Evolutionary conservation across 2,329 filamentous ascomycete genomes (phyloP).

Genomic region (Alternaria incomplexa): DNA sequence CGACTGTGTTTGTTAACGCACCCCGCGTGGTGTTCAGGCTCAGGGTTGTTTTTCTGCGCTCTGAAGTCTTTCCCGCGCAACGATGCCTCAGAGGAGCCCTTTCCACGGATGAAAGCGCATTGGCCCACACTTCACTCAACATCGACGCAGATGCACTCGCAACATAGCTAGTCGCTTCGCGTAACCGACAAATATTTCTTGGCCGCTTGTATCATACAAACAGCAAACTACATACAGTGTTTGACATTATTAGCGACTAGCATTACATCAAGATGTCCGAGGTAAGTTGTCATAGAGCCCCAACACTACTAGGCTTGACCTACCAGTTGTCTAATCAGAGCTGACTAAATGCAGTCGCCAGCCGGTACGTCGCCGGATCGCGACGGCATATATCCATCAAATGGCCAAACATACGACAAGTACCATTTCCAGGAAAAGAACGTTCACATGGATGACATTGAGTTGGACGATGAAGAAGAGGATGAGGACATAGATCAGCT

Average conservation of each 20-base stretch:
- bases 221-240: background rate
- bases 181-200: background rate
- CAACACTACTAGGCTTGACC: background rate
- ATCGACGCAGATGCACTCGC: background rate
- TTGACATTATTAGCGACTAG: background rate
- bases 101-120: conserved; percentile 8
- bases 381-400: conserved; percentile 6
- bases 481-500: conserved; percentile 85
- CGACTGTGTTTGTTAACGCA: background rate
- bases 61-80: conserved; percentile 1
- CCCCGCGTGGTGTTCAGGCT: background rate
- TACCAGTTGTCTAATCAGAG: background rate
- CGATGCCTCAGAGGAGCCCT: conserved; percentile 3
- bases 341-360: conserved; percentile 3
- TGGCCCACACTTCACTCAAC: background rate
- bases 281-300: background rate
- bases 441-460: conserved; percentile 2
- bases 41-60: conserved; percentile 2
- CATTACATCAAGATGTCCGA: conserved; percentile 8
- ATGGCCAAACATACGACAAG: conserved; percentile 12
- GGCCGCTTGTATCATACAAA: background rate
- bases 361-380: conserved; percentile 9
- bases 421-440: conserved; percentile 12
- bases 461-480: conserved; percentile 72
- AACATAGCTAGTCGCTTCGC: background rate